Percentiles rank a stretch among this genome's conserved stretches.
phyloP scores from a whole-genome alignment of 371 early-diverging fungal genomes.

The Syncephalis plumigaleata region DNA sequence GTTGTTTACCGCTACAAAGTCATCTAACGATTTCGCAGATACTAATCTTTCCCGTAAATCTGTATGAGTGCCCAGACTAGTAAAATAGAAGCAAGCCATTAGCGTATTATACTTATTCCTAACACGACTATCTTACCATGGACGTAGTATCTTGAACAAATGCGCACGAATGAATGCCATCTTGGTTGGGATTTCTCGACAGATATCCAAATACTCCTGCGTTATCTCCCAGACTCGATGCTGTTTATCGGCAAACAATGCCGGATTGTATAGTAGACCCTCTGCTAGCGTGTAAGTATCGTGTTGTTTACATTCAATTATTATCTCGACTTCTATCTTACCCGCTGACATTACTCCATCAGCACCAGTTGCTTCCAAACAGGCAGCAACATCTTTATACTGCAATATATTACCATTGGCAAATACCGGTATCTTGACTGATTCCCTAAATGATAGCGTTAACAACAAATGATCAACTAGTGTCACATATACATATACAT shows the following conservation, averaged over 20 bases:
- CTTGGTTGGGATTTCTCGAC: conserved; percentile 32
- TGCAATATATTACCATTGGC: conserved; percentile 97
- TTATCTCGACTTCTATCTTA: too few relatives aligned
- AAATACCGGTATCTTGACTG: conserved; percentile 78
- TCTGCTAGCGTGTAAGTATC: conserved; percentile 24
- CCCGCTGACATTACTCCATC: conserved; percentile 93
- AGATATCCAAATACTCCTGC: conserved; percentile 74
- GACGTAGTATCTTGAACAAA: conserved; percentile 83
- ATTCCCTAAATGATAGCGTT: conserved; percentile 10
- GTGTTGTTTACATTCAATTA: too few relatives aligned
- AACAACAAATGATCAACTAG: background rate
- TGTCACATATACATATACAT: conserved; percentile 21
- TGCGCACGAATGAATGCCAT: conserved; percentile 60
- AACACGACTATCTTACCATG: conserved; percentile 11
- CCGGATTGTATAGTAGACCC: conserved; percentile 85
- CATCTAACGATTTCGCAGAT: conserved; percentile 33
- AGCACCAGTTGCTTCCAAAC: conserved; percentile 77
- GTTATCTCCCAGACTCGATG: conserved; percentile 60
- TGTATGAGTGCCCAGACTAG: conserved; percentile 47
- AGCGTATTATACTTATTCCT: too few relatives aligned
- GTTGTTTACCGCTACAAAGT: conserved; percentile 27
- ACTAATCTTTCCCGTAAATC: conserved; percentile 62
- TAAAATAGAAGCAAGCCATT: background rate
- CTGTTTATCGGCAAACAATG: conserved; percentile 47
- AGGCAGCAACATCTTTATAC: conserved; percentile 69